Conservation (phyloP, 192 early-diverging fungal genomes). For the Dissophora globulifera region DNA sequence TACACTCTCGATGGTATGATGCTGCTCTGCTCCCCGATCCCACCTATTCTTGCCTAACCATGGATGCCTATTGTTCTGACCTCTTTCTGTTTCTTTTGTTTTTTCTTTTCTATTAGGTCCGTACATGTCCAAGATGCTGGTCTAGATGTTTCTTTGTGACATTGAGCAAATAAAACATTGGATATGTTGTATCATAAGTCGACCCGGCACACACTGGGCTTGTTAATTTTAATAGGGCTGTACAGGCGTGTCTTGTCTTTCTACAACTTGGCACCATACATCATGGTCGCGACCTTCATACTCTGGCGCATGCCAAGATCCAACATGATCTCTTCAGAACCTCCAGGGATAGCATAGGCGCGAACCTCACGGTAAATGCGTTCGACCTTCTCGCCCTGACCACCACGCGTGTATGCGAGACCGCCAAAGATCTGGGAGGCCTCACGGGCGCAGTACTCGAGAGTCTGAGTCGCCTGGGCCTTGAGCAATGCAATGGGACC, state of each 20-base stretch:
- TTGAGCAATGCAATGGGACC: constrained; percentile 89
- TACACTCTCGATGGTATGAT: constrained; percentile 89
- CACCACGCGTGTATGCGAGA: constrained; percentile 80
- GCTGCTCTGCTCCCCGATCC: no score
- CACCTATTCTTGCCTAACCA: no score
- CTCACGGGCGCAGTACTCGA: constrained; percentile 90
- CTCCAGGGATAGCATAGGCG: constrained; percentile 86
- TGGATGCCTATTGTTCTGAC: no score
- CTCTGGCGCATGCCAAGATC: constrained; percentile 84
- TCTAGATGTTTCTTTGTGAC: no score
- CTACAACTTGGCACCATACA: constrained; percentile 48
- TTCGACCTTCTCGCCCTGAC: constrained; percentile 80
- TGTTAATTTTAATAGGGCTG: no score
- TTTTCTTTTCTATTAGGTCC: constrained; percentile 63
- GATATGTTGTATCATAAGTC: no score
- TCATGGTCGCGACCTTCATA: constrained; percentile 63
- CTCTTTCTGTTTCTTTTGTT: no score
- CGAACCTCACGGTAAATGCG: constrained; percentile 87
- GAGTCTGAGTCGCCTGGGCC: constrained; percentile 86
- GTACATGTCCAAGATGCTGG: constrained; percentile 95
- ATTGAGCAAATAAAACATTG: no score
- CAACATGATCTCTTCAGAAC: constrained; percentile 92
- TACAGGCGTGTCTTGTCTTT: no score
- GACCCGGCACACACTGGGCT: no score
- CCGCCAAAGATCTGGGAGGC: constrained; percentile 93